Conservation (phyloP, 352 stramenopile species). For the Globisporangium irregulare region DNA sequence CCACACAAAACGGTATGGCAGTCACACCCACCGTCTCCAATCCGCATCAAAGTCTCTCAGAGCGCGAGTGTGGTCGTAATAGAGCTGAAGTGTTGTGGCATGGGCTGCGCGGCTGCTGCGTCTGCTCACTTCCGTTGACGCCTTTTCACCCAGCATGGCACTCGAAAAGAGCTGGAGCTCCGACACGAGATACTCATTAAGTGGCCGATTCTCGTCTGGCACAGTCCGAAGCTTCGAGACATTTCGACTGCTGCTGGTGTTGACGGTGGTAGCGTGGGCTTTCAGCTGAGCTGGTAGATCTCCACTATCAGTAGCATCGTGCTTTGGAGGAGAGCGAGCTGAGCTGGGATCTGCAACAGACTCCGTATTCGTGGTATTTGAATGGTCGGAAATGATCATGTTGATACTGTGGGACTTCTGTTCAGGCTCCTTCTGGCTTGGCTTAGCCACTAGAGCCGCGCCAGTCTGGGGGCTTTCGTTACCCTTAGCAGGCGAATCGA, state of each 20-base stretch:
- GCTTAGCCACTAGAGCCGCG: background rate
- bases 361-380: background rate
- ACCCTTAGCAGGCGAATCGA: background rate
- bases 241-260: background rate
- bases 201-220: constrained; percentile 31
- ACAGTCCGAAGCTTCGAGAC: constrained; percentile 12
- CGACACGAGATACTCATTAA: constrained; percentile 50
- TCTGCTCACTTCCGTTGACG: constrained; percentile 1
- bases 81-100: constrained; percentile 43
- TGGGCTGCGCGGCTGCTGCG: constrained; percentile 25
- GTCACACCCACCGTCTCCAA: constrained; percentile 34
- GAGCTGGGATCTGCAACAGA: background rate
- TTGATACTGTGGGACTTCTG: background rate
- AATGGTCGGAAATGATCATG: background rate
- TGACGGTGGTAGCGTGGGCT: background rate
- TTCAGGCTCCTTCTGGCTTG: background rate
- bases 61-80: constrained; percentile 40
- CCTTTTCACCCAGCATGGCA: constrained; percentile 22
- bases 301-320: background rate
- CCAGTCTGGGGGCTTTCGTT: background rate
- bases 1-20: background rate
- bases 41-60: constrained; percentile 57
- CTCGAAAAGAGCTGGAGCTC: constrained; percentile 48
- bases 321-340: background rate
- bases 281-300: background rate